These are phyloP conservation scores for Capronia americana DNA, from an alignment of 2,329 filamentous ascomycete genomes.

Conservation along the genomic window DNA sequence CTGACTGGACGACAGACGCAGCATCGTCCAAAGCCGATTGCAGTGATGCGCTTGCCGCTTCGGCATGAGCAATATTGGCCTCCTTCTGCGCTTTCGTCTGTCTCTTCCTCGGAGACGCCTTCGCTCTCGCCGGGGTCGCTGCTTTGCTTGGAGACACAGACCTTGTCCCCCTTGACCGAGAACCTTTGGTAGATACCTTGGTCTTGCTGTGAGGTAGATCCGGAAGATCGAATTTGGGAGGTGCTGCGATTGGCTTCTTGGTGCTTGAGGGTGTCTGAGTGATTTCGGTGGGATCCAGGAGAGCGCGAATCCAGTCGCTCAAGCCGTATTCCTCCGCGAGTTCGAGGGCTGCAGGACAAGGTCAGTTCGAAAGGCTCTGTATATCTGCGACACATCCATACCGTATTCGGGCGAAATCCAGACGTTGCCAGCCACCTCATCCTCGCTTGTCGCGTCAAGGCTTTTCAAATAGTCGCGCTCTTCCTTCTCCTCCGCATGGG, in stretches of 20 bases:
- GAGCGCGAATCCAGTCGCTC: slow-evolving; percentile 84
- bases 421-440: slow-evolving; percentile 95
- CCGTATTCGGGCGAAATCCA: slow-evolving; percentile 85
- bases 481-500: slow-evolving; percentile 62
- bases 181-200: slow-evolving; percentile 40
- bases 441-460: slow-evolving; percentile 75
- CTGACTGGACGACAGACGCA: slow-evolving; percentile 49
- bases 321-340: slow-evolving; percentile 89
- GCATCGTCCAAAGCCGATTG: slow-evolving; percentile 57
- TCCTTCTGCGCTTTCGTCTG: slow-evolving; percentile 57
- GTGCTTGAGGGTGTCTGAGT: slow-evolving; percentile 69
- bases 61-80: slow-evolving; percentile 56
- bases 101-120: slow-evolving; percentile 62
- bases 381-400: slow-evolving; percentile 45
- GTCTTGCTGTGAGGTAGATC: slow-evolving; percentile 60
- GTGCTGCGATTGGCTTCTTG: slow-evolving; percentile 77
- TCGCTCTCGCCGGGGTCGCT: slow-evolving; percentile 39
- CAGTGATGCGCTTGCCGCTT: slow-evolving; percentile 55
- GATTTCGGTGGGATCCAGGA: slow-evolving; percentile 87
- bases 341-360: slow-evolving; percentile 68
- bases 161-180: slow-evolving; percentile 60
- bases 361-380: slow-evolving; percentile 32
- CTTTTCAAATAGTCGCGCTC: slow-evolving; percentile 81
- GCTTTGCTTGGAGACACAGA: slow-evolving; percentile 63
- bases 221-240: slow-evolving; percentile 76